Evolutionary conservation across 768 basidiomycete species (phyloP).

Genomic region (Psilocybe tampanensis): DNA sequence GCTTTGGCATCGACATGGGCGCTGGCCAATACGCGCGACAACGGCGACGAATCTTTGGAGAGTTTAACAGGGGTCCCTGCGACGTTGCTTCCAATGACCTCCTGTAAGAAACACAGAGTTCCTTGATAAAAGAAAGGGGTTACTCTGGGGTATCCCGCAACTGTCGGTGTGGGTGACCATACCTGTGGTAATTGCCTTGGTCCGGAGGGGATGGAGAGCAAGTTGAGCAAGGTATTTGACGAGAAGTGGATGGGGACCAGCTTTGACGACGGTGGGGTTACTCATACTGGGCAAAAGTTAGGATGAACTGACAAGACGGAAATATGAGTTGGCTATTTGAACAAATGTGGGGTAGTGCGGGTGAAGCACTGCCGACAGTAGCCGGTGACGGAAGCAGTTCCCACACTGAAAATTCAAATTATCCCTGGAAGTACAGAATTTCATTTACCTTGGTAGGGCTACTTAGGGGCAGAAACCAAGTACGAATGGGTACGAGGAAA

Average conservation of each 20-base stretch:
- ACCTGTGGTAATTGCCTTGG: slow-evolving; percentile 81
- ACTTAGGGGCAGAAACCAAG: slow-evolving; percentile 2
- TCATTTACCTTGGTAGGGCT: too few relatives aligned
- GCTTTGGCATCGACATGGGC: slow-evolving; percentile 70
- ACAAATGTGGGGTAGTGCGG: slow-evolving; percentile 18
- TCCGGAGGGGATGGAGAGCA: slow-evolving; percentile 69
- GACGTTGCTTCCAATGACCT: slow-evolving; percentile 75
- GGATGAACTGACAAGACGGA: neutral
- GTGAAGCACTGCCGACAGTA: slow-evolving; percentile 11
- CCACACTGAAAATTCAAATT: neutral
- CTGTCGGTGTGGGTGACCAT: slow-evolving; percentile 13
- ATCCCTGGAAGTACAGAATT: too few relatives aligned
- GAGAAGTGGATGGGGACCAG: slow-evolving; percentile 48
- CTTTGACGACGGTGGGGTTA: slow-evolving; percentile 24
- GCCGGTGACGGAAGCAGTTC: slow-evolving; percentile 14
- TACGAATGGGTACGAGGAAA: neutral
- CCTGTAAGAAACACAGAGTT: slow-evolving; percentile 70
- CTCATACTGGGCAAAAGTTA: slow-evolving; percentile 39
- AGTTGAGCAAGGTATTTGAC: slow-evolving; percentile 74
- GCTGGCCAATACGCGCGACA: slow-evolving; percentile 53
- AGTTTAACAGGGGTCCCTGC: slow-evolving; percentile 61
- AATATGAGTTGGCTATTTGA: slow-evolving; percentile 16
- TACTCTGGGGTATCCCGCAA: neutral
- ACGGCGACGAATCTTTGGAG: slow-evolving; percentile 54
- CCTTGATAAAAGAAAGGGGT: slow-evolving; percentile 25